Conservation (phyloP, 75 land plant species). For the Ceratopteris richardii region DNA sequence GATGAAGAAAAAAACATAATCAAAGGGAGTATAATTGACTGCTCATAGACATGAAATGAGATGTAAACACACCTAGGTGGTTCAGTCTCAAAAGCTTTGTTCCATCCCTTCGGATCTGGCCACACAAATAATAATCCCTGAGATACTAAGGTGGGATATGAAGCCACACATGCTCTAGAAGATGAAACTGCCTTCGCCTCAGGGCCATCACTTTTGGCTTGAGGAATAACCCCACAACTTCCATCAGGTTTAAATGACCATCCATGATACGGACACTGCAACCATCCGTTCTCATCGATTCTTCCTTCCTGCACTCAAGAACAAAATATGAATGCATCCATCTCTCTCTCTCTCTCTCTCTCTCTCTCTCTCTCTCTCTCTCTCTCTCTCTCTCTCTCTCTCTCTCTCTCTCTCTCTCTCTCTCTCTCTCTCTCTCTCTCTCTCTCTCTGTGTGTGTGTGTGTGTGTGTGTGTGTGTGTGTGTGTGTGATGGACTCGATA, state of each 20-base stretch:
- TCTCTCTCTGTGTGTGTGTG: too few relatives aligned
- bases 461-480: too few relatives aligned
- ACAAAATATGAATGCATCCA: too few relatives aligned
- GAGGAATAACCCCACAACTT: constrained; percentile 76
- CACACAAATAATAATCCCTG: constrained; percentile 96
- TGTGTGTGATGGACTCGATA: too few relatives aligned
- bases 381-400: too few relatives aligned
- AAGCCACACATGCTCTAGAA: constrained; percentile 70
- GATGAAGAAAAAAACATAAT: too few relatives aligned
- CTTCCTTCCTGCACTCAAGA: constrained; percentile 98
- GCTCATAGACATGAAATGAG: background rate
- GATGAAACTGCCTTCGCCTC: constrained; percentile 75
- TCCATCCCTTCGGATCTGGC: constrained; percentile 97
- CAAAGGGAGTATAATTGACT: too few relatives aligned
- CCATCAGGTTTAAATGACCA: constrained; percentile 92
- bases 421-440: too few relatives aligned
- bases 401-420: too few relatives aligned
- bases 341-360: too few relatives aligned
- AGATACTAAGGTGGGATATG: constrained; percentile 69
- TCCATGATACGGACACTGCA: constrained; percentile 98
- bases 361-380: too few relatives aligned
- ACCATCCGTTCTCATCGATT: constrained; percentile 81
- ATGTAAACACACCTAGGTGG: constrained; percentile 72
- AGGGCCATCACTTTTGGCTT: constrained; percentile 79
- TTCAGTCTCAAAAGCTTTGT: constrained; percentile 50